A percentile compares a stretch with the other conserved stretches of the same genome.
Conservation (phyloP, 768 basidiomycete genomes). For the Harrya chromipes region DNA sequence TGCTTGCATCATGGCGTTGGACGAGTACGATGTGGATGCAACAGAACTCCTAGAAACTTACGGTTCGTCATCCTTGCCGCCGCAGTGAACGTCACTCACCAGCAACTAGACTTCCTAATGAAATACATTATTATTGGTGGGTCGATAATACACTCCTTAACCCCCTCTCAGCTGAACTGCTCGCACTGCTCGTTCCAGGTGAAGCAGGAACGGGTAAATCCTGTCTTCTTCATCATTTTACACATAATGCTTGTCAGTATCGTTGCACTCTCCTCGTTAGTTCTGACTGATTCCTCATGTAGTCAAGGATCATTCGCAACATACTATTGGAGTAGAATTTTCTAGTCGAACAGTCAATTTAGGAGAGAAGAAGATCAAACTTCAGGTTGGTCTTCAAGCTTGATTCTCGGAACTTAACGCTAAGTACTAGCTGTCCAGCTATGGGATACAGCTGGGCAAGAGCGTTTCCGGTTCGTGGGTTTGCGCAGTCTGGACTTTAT, state of each 20-base stretch:
- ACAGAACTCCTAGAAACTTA: conserved; percentile 95
- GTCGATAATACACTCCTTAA: conserved; percentile 14
- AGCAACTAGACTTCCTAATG: conserved; percentile 87
- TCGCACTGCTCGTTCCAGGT: conserved; percentile 44
- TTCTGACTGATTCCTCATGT: conserved; percentile 10
- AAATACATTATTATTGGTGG: conserved; percentile 96
- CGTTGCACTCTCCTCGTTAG: conserved; percentile 1
- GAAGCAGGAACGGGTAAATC: conserved; percentile 98
- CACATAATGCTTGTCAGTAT: conserved; percentile 87
- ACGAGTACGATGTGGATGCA: conserved; percentile 75
- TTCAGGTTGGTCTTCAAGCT: conserved; percentile 64
- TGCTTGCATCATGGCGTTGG: conserved; percentile 35
- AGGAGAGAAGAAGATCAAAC: conserved; percentile 91
- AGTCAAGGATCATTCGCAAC: conserved; percentile 97
- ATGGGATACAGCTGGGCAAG: conserved; percentile 98
- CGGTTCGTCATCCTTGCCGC: conserved; percentile 45
- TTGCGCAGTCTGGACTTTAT: conserved; percentile 2
- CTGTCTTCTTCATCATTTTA: conserved; percentile 94
- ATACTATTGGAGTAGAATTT: conserved; percentile 98
- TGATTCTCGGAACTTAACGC: neutral
- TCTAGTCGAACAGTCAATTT: conserved; percentile 90
- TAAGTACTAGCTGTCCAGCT: conserved; percentile 47
- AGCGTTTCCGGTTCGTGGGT: conserved; percentile 72
- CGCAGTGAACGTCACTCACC: conserved; percentile 12
- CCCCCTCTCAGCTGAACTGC: conserved; percentile 5